Conservation (phyloP, 805 yeast genomes). For the Cyberlindnera japonica region DNA sequence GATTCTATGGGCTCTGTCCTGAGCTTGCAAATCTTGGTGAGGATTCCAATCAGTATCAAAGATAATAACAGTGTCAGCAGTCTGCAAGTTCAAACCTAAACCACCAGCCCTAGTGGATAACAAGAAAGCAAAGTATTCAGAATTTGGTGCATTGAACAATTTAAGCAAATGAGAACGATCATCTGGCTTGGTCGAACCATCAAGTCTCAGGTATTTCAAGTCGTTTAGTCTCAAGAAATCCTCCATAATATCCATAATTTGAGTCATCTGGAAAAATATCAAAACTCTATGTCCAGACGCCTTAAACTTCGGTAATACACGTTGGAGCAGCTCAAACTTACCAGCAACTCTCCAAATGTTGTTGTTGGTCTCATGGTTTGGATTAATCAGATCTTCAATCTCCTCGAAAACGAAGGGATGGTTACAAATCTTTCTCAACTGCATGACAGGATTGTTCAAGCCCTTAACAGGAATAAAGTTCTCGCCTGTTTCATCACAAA, state of each 20-base stretch:
- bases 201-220: slow-evolving; percentile 70
- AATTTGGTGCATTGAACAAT: slow-evolving; percentile 67
- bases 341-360: slow-evolving; percentile 75
- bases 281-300: slow-evolving; percentile 74
- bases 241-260: slow-evolving; percentile 87
- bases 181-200: slow-evolving; percentile 82
- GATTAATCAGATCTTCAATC: slow-evolving; percentile 67
- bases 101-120: slow-evolving; percentile 89
- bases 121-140: slow-evolving; percentile 75
- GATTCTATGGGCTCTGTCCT: slow-evolving; percentile 86
- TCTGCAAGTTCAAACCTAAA: slow-evolving; percentile 78
- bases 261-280: slow-evolving; percentile 86
- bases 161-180: slow-evolving; percentile 76
- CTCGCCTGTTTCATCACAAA: slow-evolving; percentile 60
- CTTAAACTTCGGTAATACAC: slow-evolving; percentile 71
- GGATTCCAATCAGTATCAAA: slow-evolving; percentile 92
- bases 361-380: slow-evolving; percentile 58
- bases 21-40: slow-evolving; percentile 88
- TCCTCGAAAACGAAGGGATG: slow-evolving; percentile 88
- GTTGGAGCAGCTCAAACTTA: slow-evolving; percentile 73
- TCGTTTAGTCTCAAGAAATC: slow-evolving; percentile 66
- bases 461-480: slow-evolving; percentile 61
- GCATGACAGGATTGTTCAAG: slow-evolving; percentile 80
- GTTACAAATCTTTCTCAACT: slow-evolving; percentile 77
- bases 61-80: slow-evolving; percentile 83